Base-by-base conservation (phyloP, 2,329 filamentous ascomycete genomes). In the Didymosphaeria variabile region DNA sequence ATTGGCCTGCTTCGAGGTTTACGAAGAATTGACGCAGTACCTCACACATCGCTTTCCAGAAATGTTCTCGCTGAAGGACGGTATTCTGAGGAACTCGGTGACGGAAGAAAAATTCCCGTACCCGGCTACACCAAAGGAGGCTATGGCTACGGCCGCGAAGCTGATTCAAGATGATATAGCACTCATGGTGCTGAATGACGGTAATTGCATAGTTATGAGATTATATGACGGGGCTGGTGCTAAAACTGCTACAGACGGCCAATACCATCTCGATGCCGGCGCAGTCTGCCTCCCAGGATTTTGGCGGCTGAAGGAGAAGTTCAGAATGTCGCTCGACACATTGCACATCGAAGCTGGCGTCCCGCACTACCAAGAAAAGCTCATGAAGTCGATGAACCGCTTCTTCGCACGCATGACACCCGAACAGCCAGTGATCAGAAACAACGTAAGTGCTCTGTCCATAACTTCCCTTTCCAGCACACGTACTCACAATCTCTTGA, bases 361-460 rank as follows among this genome's bases (percentile, higher is more conserved):
- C 19, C 57, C 57, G 10, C 57, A 59, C 34, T 59, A 59, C 44
- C 50, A 47, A 55, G 51, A 44, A 19, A 59, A 55, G 44, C 50
- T 59, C 21, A 45, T 46, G 45, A 59, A 59, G 23, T 59, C 57
- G 19, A 59, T 59, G 57, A 59, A 59, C 51, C 57, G 57, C 47
- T 52, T 58, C 31, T 58, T 58, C 49, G 31, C 38, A 21, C 17
- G 29, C 15, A 38, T 61, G 57, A 55, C 57, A 13, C 50, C 57
- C 9, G 57, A 59, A 21, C 54, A 59, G 31, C 57, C 57, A 2
- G 57, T 59, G n/a, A 55, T 49, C 17, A 36, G 57, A 12, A 59
- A 59, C 38, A 59, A 59, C 26, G 57, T 54, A 36, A 58, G 55
- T 5, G 5, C 15, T 12, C 38, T 31, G 19, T 21, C 17, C 49